Percentiles rank a stretch among this genome's conserved stretches.
These are phyloP conservation scores for Linum usitatissimum DNA, from an alignment of 345 rosid genomes.

Conservation along the genomic window DNA sequence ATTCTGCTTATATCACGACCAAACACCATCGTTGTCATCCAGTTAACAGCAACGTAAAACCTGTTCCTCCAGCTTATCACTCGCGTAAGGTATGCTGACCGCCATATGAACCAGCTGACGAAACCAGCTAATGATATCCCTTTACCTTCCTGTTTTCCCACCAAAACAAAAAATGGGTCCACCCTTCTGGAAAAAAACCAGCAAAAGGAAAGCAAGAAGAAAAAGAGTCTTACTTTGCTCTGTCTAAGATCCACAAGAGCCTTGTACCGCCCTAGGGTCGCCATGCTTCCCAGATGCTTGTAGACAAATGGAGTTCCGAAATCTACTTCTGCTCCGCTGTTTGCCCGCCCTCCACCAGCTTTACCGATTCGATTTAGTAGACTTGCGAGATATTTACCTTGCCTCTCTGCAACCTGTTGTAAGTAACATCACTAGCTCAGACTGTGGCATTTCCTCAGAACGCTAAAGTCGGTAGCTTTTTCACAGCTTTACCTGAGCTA, in stretches of 20 bases:
- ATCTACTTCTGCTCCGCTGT: constrained; percentile 40
- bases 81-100: constrained; percentile 92
- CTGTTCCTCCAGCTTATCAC: constrained; percentile 95
- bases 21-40: constrained; percentile 78
- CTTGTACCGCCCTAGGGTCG: constrained; percentile 79
- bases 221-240: constrained; percentile 53
- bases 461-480: not conserved
- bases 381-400: constrained; percentile 67
- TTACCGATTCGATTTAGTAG: constrained; percentile 50
- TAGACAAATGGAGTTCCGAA: constrained; percentile 72
- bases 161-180: constrained; percentile 4
- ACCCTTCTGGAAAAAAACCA: not conserved
- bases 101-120: constrained; percentile 83
- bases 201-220: not conserved
- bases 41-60: constrained; percentile 76
- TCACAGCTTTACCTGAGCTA: constrained; percentile 55
- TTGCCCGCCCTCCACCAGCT: constrained; percentile 71
- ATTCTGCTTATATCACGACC: constrained; percentile 72
- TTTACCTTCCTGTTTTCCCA: constrained; percentile 48
- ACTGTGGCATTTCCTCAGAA: not conserved
- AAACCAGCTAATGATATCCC: constrained; percentile 75
- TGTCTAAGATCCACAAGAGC: constrained; percentile 90
- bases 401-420: constrained; percentile 83
- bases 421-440: not conserved
- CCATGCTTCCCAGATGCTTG: constrained; percentile 95